Base-by-base conservation (phyloP, 495 filamentous ascomycete species). In the Penicillium soppii region DNA sequence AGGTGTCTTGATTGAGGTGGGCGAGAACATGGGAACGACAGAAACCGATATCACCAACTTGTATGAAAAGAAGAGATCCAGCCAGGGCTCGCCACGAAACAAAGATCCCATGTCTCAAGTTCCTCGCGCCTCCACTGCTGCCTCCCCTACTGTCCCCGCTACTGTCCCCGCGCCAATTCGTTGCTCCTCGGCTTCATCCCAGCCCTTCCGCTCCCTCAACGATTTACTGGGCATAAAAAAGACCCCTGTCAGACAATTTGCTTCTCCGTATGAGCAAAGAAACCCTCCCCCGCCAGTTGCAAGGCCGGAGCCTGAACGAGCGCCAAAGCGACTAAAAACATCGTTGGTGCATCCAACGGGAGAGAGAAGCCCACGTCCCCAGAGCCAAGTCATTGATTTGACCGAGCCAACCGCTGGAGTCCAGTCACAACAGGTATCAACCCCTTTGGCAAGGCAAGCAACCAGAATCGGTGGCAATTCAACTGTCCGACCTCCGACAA, bases 31-130 rank as follows among this genome's bases (percentile, higher is more conserved):
- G 13, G 88, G 83, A n/a, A 81, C 73, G 9, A 82, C 77, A 1
- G 79, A 92, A 56, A 88, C 91, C 35, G 90, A 97, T 63, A 59
- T 96, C 12, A 85, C 86, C 0, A 80, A 80, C 32, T 61, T 96
- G 15, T 70, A 90, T 19, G 83, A 87, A 56, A 92, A 86, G 62
- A 82, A 77, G 21, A 66, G 50, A 52, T 51, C 42, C 47, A 71
- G 51, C 22, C 54, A 61, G 40, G 49, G 44, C 0, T 71, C 64
- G 4, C 68, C 64, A 9, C 53, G 45, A 29, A 41, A 51, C 25
- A 61, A 33, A 45, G 53, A 56, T 22, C 42, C 32, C 7, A 30
- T 37, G 7, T 44, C 54, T 12, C 55, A 51, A 22, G 40, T 61
- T 15, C 40, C 48, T 3, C 63, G 63, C 36, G 5, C 50, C 32